Evolutionary conservation across 1,139 yeast species (phyloP).

Genomic region (Yamadazyma spencermartinsiae): DNA sequence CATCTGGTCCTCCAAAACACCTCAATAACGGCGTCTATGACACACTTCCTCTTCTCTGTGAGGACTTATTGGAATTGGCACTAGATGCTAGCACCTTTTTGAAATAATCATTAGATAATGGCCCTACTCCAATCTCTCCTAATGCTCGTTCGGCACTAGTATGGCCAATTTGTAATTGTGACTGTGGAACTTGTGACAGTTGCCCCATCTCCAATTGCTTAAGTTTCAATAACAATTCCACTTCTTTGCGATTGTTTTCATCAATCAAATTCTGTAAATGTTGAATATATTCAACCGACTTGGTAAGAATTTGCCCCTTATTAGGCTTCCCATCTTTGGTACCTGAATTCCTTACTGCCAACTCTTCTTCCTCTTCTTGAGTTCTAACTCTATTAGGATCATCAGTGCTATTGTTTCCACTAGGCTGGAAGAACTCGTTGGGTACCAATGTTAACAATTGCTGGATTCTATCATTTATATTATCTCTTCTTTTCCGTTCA

Average conservation of each 20-base stretch:
- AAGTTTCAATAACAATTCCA: slow-evolving; percentile 64
- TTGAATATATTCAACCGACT: slow-evolving; percentile 82
- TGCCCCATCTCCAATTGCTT: slow-evolving; percentile 46
- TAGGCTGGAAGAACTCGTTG: slow-evolving; percentile 46
- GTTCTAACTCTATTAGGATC: slow-evolving; percentile 6
- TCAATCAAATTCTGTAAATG: slow-evolving; percentile 75
- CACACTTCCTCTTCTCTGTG: slow-evolving; percentile 23
- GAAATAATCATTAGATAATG: slow-evolving; percentile 56
- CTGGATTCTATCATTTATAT: slow-evolving; percentile 85
- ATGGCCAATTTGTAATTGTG: slow-evolving; percentile 40
- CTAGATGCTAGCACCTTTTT: slow-evolving; percentile 35
- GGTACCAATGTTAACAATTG: slow-evolving; percentile 77
- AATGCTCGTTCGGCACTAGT: slow-evolving; percentile 82
- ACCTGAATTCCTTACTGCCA: slow-evolving; percentile 54
- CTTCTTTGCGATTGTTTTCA: slow-evolving; percentile 72
- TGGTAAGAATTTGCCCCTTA: slow-evolving; percentile 85
- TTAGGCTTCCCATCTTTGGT: slow-evolving; percentile 90
- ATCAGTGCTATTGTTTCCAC: slow-evolving; percentile 7
- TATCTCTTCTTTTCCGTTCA: slow-evolving; percentile 77
- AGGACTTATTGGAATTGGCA: slow-evolving; percentile 27
- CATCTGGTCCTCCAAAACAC: background rate
- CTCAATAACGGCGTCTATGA: slow-evolving; percentile 5
- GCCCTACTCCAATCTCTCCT: slow-evolving; percentile 81
- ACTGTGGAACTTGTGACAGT: slow-evolving; percentile 28
- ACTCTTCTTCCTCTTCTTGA: slow-evolving; percentile 23